A percentile compares a stretch with the other conserved stretches of the same genome.
phyloP scores from a whole-genome alignment of 2,329 filamentous ascomycete species.

The Trichoderma atrobrunneum region DNA sequence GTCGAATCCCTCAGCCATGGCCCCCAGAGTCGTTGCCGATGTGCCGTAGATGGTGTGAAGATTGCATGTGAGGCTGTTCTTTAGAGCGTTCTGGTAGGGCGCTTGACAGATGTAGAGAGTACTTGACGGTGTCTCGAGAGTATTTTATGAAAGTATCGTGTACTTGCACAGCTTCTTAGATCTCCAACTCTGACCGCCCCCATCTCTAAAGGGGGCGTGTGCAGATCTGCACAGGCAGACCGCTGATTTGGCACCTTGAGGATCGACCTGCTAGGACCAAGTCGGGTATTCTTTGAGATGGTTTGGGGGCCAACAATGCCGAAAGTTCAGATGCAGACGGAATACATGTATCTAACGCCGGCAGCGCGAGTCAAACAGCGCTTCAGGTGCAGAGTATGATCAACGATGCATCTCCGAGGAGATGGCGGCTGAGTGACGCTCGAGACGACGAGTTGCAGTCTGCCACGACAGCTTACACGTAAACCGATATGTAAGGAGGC shows the following conservation, averaged over 20 bases:
- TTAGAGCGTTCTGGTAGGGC: neutral
- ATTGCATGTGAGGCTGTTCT: neutral
- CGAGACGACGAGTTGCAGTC: neutral
- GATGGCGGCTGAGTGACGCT: neutral
- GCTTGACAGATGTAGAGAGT: neutral
- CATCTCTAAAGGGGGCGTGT: neutral
- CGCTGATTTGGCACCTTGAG: neutral
- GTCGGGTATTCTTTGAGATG: neutral
- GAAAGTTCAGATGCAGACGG: neutral
- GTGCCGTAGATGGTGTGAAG: constrained; percentile 18
- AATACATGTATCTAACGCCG: neutral
- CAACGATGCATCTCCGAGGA: neutral
- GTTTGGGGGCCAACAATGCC: neutral
- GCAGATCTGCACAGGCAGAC: neutral
- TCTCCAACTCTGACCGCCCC: neutral
- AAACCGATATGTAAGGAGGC: neutral
- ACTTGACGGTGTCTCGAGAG: neutral
- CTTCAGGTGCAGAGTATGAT: neutral
- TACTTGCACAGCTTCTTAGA: neutral
- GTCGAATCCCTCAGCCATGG: neutral
- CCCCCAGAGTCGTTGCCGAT: constrained; percentile 18
- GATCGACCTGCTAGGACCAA: neutral
- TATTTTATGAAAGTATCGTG: neutral
- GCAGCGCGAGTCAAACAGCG: neutral
- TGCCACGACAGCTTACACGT: neutral